Base-by-base conservation (phyloP, 257 asterid species). In the Scutellaria galericulata region DNA sequence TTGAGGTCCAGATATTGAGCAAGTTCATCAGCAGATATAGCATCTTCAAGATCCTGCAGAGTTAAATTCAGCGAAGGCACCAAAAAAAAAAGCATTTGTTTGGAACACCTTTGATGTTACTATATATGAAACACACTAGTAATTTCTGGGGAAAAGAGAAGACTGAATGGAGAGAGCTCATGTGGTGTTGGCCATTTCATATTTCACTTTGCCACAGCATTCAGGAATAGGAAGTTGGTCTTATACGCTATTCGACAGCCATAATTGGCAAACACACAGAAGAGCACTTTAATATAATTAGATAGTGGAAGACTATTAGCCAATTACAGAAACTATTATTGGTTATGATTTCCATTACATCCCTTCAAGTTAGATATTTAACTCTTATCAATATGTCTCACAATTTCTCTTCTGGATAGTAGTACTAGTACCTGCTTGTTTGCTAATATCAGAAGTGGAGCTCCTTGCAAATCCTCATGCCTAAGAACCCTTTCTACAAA, bases 401-500 rank as follows among this genome's bases (percentile, higher is more conserved):
- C 39, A 24, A 24, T 24, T 18, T 67, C 31, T 35, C 62, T 15
- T 15, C 57, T 46, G 46, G 31, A 42, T 63, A 52, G 37, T 27
- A 71, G 55, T 54, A 48, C 11, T 9, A 46, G 63, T 79, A 91
- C 97, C 97, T 85, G 96, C 71, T 91, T 91, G 85, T 91, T 91
- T 55, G 95, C 95, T 77, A 91, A 57, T 79, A 89, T 83, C 66
- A 91, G 82, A 77, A 89, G 95, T 0, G 97, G 97, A 24, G 97
- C 95, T 74, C 96, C 97, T 81, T 80, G 91, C 80, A 91, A 75
- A 80, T 91, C 96, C 85, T 91, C 97, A 72, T 91, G 95, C 84
- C 91, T 84, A 67, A 89, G 90, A 82, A 79, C 91, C 83, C 88
- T 89, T 77, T 89, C 97, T 91, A 95, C 69, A 77, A 81, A 41